Conservation (phyloP, 192 early-diverging fungal genomes). For the Coemansia sp. region DNA sequence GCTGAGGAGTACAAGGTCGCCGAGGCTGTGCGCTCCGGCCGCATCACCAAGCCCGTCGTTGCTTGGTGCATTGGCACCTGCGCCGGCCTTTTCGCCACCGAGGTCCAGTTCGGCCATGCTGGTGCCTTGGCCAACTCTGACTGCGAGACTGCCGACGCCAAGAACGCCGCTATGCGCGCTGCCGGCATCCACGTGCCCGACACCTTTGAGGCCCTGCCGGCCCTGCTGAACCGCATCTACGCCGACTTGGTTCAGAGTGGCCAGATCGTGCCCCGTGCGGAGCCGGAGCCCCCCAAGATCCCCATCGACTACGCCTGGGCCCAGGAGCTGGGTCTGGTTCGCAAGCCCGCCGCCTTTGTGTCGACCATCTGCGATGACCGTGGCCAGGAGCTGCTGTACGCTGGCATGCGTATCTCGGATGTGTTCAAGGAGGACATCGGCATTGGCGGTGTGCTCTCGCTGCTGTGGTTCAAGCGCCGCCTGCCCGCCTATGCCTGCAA, state of each 20-base stretch:
- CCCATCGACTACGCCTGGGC: slow-evolving; percentile 99
- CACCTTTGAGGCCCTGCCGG: slow-evolving; percentile 93
- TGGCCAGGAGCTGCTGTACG: slow-evolving; percentile 97
- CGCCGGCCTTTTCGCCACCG: slow-evolving; percentile 98
- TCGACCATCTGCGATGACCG: slow-evolving; percentile 99
- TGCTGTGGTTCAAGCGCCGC: slow-evolving; percentile 98
- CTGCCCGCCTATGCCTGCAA: slow-evolving; percentile 91
- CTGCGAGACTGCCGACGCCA: slow-evolving; percentile 93
- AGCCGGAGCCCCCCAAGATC: slow-evolving; percentile 96
- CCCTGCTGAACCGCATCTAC: slow-evolving; percentile 76
- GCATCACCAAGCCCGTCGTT: slow-evolving; percentile 97
- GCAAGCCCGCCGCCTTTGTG: slow-evolving; percentile 97
- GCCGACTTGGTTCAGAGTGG: slow-evolving; percentile 70
- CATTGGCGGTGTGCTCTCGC: slow-evolving; percentile 93
- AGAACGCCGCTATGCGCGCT: slow-evolving; percentile 82
- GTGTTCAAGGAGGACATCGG: slow-evolving; percentile 99
- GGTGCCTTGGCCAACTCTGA: slow-evolving; percentile 95
- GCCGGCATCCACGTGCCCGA: slow-evolving; percentile 91
- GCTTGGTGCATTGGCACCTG: slow-evolving; percentile 99
- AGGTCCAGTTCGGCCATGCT: slow-evolving; percentile 99
- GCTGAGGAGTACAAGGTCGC: slow-evolving; percentile 95
- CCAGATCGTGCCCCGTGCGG: slow-evolving; percentile 66
- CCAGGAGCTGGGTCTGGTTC: slow-evolving; percentile 95
- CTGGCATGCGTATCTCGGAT: slow-evolving; percentile 97
- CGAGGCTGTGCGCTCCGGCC: slow-evolving; percentile 81